phyloP scores from a whole-genome alignment of 139 green algal species.

The Chlamydomonas incerta region DNA sequence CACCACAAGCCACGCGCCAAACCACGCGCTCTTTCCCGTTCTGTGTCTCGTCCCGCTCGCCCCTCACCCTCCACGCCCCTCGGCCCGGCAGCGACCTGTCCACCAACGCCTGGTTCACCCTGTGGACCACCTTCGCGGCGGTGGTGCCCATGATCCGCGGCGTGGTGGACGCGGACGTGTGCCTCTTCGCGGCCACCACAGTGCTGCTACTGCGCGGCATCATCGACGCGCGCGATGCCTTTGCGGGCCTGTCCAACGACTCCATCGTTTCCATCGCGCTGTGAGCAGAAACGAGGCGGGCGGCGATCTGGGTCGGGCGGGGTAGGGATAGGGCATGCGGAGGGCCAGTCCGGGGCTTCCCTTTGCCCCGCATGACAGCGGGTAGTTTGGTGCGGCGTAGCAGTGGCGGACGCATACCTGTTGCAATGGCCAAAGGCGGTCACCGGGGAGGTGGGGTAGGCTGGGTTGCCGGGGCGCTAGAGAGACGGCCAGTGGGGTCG shows the following conservation, averaged over 20 bases:
- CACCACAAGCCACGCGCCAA: not conserved
- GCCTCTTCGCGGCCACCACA: slow-evolving; percentile 19
- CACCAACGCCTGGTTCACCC: slow-evolving; percentile 8
- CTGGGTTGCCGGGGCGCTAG: too few relatives aligned
- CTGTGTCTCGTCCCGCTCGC: not conserved
- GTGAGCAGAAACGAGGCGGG: too few relatives aligned
- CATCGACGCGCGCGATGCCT: slow-evolving; percentile 11
- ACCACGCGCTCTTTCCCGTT: not conserved
- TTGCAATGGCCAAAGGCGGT: too few relatives aligned
- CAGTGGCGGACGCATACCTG: too few relatives aligned
- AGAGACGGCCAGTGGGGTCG: too few relatives aligned
- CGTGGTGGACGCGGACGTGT: slow-evolving; percentile 29
- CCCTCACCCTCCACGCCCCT: not conserved
- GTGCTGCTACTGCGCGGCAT: slow-evolving; percentile 27
- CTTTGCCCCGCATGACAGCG: too few relatives aligned
- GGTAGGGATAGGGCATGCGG: too few relatives aligned
- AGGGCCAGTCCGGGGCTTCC: too few relatives aligned
- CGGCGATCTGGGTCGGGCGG: too few relatives aligned
- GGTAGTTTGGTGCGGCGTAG: too few relatives aligned
- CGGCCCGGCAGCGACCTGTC: slow-evolving; percentile 27
- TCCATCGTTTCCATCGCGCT: slow-evolving; percentile 40
- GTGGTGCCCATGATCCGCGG: slow-evolving; percentile 24
- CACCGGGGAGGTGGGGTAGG: too few relatives aligned
- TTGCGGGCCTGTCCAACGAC: slow-evolving; percentile 37
- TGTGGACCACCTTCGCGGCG: slow-evolving; percentile 13